phyloP scores from a whole-genome alignment of 2,329 filamentous ascomycete species.

The Pseudogymnoascus sp. region DNA sequence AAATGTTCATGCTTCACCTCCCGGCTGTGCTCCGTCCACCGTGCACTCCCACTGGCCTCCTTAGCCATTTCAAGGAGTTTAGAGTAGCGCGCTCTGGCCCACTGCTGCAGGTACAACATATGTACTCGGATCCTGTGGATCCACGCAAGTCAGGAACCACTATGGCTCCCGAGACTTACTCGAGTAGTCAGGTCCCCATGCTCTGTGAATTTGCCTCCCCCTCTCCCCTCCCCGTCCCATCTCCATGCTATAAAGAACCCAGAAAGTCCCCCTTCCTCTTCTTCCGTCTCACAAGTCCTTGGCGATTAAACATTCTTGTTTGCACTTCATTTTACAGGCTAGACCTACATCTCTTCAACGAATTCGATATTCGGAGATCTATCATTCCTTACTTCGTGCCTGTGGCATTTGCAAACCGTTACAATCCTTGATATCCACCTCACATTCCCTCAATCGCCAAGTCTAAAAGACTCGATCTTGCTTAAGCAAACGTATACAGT shows the following conservation, averaged over 20 bases:
- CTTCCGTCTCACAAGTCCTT: conserved; percentile 10
- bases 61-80: background rate
- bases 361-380: conserved; percentile 11
- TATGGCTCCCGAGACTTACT: conserved; percentile 11
- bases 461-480: conserved; percentile 3
- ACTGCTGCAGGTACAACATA: conserved; percentile 5
- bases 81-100: background rate
- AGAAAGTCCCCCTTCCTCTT: conserved; percentile 1
- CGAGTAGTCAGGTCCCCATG: conserved; percentile 8
- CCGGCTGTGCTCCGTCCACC: background rate
- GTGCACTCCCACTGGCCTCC: background rate
- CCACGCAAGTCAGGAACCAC: conserved; percentile 10
- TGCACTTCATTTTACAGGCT: conserved; percentile 12
- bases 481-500: background rate
- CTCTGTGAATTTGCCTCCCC: background rate
- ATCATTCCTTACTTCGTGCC: conserved; percentile 10
- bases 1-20: conserved; percentile 8
- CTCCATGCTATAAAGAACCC: conserved; percentile 10
- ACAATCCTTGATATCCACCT: conserved; percentile 3
- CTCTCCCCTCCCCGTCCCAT: background rate
- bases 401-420: conserved; percentile 9
- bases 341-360: conserved; percentile 11
- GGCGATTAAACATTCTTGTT: conserved; percentile 11
- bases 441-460: conserved; percentile 11
- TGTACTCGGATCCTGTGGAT: conserved; percentile 5